Percentiles rank a stretch among this genome's conserved stretches.
These are phyloP conservation scores for Magnolia sinica DNA, from an alignment of 164 flowering plant genomes.

Conservation along the genomic window DNA sequence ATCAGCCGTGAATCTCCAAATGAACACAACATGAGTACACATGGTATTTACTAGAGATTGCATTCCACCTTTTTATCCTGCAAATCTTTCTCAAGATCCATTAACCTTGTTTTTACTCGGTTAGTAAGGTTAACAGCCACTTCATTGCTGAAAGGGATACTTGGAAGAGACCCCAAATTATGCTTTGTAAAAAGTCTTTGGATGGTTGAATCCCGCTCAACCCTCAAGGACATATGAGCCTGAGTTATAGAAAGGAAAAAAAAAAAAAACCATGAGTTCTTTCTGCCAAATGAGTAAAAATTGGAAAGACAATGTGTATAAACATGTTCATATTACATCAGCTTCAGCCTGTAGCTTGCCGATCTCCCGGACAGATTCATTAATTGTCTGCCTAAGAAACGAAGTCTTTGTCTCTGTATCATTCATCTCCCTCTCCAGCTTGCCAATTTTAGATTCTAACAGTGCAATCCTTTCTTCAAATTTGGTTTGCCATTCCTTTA, in stretches of 20 bases:
- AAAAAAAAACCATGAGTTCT: neutral
- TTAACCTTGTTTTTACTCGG: conserved; percentile 53
- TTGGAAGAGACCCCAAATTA: conserved; percentile 68
- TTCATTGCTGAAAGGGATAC: conserved; percentile 60
- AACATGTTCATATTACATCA: conserved; percentile 42
- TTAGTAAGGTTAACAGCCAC: conserved; percentile 52
- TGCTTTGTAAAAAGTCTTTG: conserved; percentile 53
- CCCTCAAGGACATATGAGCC: conserved; percentile 57
- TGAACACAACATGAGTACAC: neutral
- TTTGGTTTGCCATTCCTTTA: conserved; percentile 84
- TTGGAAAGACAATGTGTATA: neutral
- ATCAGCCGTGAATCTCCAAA: neutral
- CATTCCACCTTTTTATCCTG: conserved; percentile 64
- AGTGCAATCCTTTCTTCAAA: conserved; percentile 67
- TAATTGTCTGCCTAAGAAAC: conserved; percentile 28
- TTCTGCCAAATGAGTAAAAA: neutral
- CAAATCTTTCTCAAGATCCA: conserved; percentile 64
- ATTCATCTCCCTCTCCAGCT: conserved; percentile 58
- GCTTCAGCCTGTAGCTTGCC: conserved; percentile 83
- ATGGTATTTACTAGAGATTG: neutral
- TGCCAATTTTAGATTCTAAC: conserved; percentile 50
- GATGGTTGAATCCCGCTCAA: conserved; percentile 63
- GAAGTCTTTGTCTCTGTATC: conserved; percentile 50
- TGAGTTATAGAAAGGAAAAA: conserved; percentile 16
- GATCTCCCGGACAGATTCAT: conserved; percentile 44